Evolutionary conservation across 257 asterid species (phyloP).

Genomic region (Verbena officinalis): DNA sequence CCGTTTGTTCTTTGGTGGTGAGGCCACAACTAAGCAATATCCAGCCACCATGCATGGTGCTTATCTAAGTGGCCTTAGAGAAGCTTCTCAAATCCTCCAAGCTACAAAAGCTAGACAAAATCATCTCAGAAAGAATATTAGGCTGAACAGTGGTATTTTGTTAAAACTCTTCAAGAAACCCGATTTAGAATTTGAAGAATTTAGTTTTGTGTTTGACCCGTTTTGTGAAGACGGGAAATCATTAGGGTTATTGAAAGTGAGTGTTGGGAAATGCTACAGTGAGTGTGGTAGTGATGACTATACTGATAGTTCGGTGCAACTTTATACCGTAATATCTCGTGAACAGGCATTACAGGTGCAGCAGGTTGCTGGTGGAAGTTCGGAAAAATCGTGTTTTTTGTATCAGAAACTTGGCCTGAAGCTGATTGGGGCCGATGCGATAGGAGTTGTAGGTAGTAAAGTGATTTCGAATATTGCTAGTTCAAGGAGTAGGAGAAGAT

Average conservation of each 20-base stretch:
- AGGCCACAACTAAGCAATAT: constrained; percentile 77
- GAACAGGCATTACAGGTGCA: constrained; percentile 63
- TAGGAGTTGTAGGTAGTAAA: constrained; percentile 42
- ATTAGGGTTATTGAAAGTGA: constrained; percentile 56
- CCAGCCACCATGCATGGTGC: constrained; percentile 98
- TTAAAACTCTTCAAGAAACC: constrained; percentile 61
- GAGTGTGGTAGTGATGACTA: constrained; percentile 23
- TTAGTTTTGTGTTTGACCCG: constrained; percentile 58
- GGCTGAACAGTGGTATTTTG: constrained; percentile 49
- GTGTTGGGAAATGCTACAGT: constrained; percentile 32
- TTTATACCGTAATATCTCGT: constrained; percentile 62
- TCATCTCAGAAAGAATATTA: constrained; percentile 43
- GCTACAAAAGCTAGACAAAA: constrained; percentile 42
- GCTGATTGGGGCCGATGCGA: constrained; percentile 54
- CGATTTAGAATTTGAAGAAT: constrained; percentile 50
- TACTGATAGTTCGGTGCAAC: constrained; percentile 39
- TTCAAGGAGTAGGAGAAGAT: constrained; percentile 51
- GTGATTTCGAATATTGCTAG: constrained; percentile 46
- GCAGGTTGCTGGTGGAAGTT: constrained; percentile 42
- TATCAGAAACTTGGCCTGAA: constrained; percentile 44
- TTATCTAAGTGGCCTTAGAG: constrained; percentile 83
- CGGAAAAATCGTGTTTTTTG: constrained; percentile 42
- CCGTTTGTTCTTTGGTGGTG: constrained; percentile 78
- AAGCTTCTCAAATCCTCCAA: constrained; percentile 68
- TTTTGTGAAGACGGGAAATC: constrained; percentile 54